Percentiles rank a stretch among this genome's conserved stretches.
Conservation (phyloP, 2,329 filamentous ascomycete genomes). For the Neopestalotiopsis rosae region DNA sequence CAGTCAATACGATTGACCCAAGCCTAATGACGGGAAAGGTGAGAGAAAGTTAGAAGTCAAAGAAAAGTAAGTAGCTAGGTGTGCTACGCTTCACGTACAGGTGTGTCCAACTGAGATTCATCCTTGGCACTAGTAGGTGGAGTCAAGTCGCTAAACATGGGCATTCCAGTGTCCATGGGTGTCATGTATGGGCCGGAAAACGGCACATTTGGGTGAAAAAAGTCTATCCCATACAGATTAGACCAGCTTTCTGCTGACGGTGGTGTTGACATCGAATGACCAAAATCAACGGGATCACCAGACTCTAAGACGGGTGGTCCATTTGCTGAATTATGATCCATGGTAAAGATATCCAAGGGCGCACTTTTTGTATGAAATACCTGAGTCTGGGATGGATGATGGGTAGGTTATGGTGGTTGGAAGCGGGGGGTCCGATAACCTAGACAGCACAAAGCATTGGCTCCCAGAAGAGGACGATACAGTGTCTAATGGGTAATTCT, state of each 20-base stretch:
- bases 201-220: neutral
- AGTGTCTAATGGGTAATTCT: too few species aligned
- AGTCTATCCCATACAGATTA: neutral
- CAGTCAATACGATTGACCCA: neutral
- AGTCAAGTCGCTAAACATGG: neutral
- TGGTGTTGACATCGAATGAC: neutral
- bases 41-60: neutral
- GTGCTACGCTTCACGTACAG: neutral
- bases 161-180: neutral
- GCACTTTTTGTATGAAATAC: too few species aligned
- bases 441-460: too few species aligned
- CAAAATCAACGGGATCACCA: neutral
- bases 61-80: neutral
- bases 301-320: neutral
- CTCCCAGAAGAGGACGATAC: too few species aligned
- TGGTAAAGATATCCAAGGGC: too few species aligned
- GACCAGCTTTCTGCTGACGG: neutral
- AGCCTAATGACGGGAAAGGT: neutral
- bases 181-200: neutral
- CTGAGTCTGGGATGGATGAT: too few species aligned
- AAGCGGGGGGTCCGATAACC: too few species aligned
- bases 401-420: too few species aligned
- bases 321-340: too few species aligned
- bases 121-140: neutral
- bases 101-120: neutral